A percentile compares a stretch with the other conserved stretches of the same genome.
Conservation (phyloP, 768 basidiomycete genomes). For the Phlegmacium glaucopus region DNA sequence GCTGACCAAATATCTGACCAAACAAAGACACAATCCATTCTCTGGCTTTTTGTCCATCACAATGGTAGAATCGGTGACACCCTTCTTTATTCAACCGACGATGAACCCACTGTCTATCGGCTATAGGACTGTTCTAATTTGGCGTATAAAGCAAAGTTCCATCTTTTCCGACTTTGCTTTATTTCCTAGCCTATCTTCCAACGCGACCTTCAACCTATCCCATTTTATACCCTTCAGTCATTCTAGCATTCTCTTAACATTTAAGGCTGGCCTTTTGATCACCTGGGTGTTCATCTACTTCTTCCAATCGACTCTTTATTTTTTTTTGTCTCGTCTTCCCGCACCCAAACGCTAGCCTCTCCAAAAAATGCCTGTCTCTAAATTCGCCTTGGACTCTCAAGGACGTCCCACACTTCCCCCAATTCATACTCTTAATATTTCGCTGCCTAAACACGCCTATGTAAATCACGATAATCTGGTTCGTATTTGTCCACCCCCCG, state of each 20-base stretch:
- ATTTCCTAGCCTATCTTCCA: slow-evolving; percentile 8
- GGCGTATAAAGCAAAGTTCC: slow-evolving; percentile 26
- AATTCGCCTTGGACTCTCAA: slow-evolving; percentile 9
- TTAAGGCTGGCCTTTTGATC: slow-evolving; percentile 36
- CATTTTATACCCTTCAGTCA: slow-evolving; percentile 18
- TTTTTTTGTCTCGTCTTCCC: slow-evolving; percentile 5
- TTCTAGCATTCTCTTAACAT: slow-evolving; percentile 18
- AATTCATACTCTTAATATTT: slow-evolving; percentile 45
- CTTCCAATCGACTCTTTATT: slow-evolving; percentile 12
- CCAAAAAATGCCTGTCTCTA: background rate
- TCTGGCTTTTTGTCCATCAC: slow-evolving; percentile 6
- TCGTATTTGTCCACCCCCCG: background rate
- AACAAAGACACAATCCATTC: slow-evolving; percentile 9
- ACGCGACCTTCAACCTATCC: slow-evolving; percentile 9
- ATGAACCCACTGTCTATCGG: slow-evolving; percentile 14
- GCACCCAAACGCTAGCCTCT: slow-evolving; percentile 3
- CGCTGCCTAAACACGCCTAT: slow-evolving; percentile 18
- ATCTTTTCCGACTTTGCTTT: slow-evolving; percentile 5
- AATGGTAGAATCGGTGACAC: slow-evolving; percentile 1
- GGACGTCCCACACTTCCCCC: slow-evolving; percentile 51
- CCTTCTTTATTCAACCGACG: background rate
- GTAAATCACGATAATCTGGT: slow-evolving; percentile 16
- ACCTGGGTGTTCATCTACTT: slow-evolving; percentile 32
- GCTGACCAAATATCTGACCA: slow-evolving; percentile 13
- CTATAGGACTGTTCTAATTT: slow-evolving; percentile 14